Conservation (phyloP, 1,284 basidiomycete genomes). For the Leccinum pachyderme region DNA sequence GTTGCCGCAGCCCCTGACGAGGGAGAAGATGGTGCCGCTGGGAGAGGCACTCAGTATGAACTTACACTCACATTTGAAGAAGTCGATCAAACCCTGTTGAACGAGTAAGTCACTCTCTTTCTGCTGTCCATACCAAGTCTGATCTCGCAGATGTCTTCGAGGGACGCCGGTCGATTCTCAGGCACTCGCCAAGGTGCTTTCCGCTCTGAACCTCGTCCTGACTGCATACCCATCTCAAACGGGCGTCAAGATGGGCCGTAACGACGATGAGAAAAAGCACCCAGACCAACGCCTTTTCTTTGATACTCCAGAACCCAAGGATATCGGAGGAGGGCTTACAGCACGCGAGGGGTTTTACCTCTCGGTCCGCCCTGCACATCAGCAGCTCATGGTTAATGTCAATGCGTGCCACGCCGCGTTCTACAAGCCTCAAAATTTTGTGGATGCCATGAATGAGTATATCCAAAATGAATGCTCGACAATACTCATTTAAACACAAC, state of each 20-base stretch:
- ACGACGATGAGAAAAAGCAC: conserved; percentile 29
- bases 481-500: conserved; percentile 53
- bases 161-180: conserved; percentile 27
- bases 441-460: conserved; percentile 54
- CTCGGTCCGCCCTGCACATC: conserved; percentile 69
- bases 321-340: conserved; percentile 46
- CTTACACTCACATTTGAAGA: conserved; percentile 18
- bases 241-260: conserved; percentile 41
- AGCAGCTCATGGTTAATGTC: conserved; percentile 76
- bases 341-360: conserved; percentile 75
- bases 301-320: conserved; percentile 12
- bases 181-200: conserved; percentile 45
- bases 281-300: conserved; percentile 42
- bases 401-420: conserved; percentile 79
- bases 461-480: conserved; percentile 43
- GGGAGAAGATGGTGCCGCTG: neutral
- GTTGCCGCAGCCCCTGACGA: conserved; percentile 20
- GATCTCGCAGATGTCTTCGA: conserved; percentile 23
- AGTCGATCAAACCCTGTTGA: conserved; percentile 20
- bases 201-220: conserved; percentile 50
- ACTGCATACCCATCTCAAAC: conserved; percentile 41
- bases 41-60: conserved; percentile 6
- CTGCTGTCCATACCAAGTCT: neutral
- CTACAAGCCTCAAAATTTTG: conserved; percentile 63
- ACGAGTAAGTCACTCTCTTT: conserved; percentile 5